Evolutionary conservation across 78 protist species (phyloP).

Genomic region (Ministeria vibrans): DNA sequence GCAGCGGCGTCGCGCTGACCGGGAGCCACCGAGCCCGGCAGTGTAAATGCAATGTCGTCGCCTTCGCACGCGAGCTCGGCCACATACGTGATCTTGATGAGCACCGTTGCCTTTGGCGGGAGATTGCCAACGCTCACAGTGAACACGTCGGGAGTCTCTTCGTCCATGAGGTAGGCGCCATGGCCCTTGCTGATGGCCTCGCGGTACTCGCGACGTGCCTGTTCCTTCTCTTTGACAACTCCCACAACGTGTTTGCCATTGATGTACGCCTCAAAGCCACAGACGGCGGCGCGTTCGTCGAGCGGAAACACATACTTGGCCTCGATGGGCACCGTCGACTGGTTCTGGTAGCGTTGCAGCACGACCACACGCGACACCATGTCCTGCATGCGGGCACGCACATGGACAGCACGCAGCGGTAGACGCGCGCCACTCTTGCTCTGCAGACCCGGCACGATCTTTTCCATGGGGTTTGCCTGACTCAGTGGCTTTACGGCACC

Average conservation of each 20-base stretch:
- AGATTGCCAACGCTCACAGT: constrained; percentile 57
- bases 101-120: constrained; percentile 47
- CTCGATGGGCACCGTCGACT: constrained; percentile 28
- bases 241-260: constrained; percentile 61
- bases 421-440: not conserved
- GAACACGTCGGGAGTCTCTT: constrained; percentile 25
- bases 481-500: not conserved
- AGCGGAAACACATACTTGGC: constrained; percentile 72
- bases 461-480: not conserved
- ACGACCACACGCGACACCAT: constrained; percentile 36
- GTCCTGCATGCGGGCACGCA: constrained; percentile 28
- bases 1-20: not conserved
- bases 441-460: not conserved
- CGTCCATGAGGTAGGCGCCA: constrained; percentile 72
- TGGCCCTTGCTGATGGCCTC: constrained; percentile 59
- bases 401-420: not conserved
- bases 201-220: constrained; percentile 50
- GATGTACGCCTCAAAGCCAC: constrained; percentile 75
- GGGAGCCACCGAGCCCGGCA: constrained; percentile 55
- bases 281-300: constrained; percentile 68
- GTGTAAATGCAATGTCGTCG: constrained; percentile 30
- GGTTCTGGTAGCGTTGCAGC: constrained; percentile 55
- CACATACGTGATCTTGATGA: constrained; percentile 56
- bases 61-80: constrained; percentile 53
- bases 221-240: constrained; percentile 65